These are phyloP conservation scores for Plasmodium cynomolgi DNA, from an alignment of 169 alveolate genomes.

Conservation along the genomic window DNA sequence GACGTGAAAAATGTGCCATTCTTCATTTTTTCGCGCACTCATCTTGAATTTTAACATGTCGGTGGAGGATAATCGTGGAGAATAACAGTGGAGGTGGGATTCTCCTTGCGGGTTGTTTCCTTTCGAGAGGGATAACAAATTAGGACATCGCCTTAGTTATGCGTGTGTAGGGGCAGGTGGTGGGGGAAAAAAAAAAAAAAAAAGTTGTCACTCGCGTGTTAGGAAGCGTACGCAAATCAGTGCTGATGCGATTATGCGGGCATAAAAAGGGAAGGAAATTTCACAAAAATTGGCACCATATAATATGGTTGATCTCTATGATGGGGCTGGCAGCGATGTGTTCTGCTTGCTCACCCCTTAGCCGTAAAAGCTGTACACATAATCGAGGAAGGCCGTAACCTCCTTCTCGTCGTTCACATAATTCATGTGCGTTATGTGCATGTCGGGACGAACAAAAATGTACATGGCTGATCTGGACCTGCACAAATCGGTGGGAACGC, in stretches of 20 bases:
- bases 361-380: conserved; percentile 30
- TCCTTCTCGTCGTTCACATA: conserved; percentile 27
- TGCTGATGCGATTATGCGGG: background rate
- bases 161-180: background rate
- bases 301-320: background rate
- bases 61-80: background rate
- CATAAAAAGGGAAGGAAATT: background rate
- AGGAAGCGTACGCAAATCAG: background rate
- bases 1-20: background rate
- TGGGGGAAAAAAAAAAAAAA: background rate
- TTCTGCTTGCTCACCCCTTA: background rate
- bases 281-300: background rate
- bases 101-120: background rate
- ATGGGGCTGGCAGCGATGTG: background rate
- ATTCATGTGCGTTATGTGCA: conserved; percentile 57
- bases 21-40: background rate
- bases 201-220: background rate
- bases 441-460: conserved; percentile 32
- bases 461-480: conserved; percentile 36
- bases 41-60: background rate
- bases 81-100: background rate
- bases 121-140: background rate
- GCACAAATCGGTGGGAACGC: background rate
- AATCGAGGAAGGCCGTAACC: conserved; percentile 19
- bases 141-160: background rate